Conservation (phyloP, 1,139 yeast genomes). For the Candida buenavistaensis region DNA sequence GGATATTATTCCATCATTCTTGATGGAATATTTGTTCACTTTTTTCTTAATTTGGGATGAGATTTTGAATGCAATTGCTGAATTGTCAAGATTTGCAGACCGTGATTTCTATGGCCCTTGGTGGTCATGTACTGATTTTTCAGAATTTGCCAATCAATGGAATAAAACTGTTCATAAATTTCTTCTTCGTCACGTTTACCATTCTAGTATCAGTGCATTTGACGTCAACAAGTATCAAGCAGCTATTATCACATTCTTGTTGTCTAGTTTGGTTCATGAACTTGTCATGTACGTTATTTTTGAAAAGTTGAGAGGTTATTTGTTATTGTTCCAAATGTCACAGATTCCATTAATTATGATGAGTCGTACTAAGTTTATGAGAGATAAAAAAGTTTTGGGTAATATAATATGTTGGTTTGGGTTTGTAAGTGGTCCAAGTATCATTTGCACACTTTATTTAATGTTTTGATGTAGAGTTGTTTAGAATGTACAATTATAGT, state of each 20-base stretch:
- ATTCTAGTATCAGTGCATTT: slow-evolving; percentile 79
- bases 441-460: slow-evolving; percentile 81
- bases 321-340: slow-evolving; percentile 78
- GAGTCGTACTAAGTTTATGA: slow-evolving; percentile 52
- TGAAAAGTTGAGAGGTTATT: slow-evolving; percentile 74
- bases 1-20: slow-evolving; percentile 79
- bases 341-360: slow-evolving; percentile 68
- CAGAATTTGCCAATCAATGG: slow-evolving; percentile 92
- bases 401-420: slow-evolving; percentile 91
- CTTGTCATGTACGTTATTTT: slow-evolving; percentile 89
- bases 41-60: slow-evolving; percentile 95
- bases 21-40: slow-evolving; percentile 69
- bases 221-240: slow-evolving; percentile 67
- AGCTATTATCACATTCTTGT: slow-evolving; percentile 73
- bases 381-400: slow-evolving; percentile 61
- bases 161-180: slow-evolving; percentile 94
- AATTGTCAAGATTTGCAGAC: slow-evolving; percentile 81
- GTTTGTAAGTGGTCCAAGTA: slow-evolving; percentile 84
- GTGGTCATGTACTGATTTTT: slow-evolving; percentile 98
- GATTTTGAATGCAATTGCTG: slow-evolving; percentile 85
- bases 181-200: slow-evolving; percentile 88
- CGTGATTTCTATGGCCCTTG: slow-evolving; percentile 92
- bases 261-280: slow-evolving; percentile 86
- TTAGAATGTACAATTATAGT: too few species aligned
- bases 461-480: slow-evolving; percentile 57